Evolutionary conservation across 352 stramenopile genomes (phyloP).

Genomic region (Globisporangium cylindrosporum): DNA sequence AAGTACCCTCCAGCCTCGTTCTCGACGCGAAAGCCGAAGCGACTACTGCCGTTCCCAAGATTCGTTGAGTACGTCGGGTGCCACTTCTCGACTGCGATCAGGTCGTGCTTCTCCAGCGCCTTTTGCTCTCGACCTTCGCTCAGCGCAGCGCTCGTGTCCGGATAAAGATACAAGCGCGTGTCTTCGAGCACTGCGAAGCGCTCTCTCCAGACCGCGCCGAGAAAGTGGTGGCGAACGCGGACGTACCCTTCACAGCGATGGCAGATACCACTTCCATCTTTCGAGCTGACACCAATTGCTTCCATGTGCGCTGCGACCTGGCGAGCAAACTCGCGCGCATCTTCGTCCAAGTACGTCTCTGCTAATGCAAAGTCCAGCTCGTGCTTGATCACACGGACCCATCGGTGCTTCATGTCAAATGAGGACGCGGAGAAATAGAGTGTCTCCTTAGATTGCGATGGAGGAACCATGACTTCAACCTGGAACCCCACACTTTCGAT

Average conservation of each 20-base stretch:
- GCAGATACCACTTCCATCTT: not conserved
- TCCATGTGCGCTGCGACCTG: conserved; percentile 43
- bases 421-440: conserved; percentile 42
- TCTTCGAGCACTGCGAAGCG: conserved; percentile 40
- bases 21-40: conserved; percentile 51
- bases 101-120: conserved; percentile 49
- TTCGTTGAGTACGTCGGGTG: conserved; percentile 32
- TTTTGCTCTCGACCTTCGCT: conserved; percentile 21
- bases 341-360: conserved; percentile 56
- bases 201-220: conserved; percentile 53
- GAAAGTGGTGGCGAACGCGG: conserved; percentile 39
- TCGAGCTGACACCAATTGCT: conserved; percentile 9
- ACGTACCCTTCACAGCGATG: conserved; percentile 33
- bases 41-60: conserved; percentile 15
- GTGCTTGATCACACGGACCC: conserved; percentile 54
- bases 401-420: conserved; percentile 35
- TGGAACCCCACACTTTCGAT: conserved; percentile 38
- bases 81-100: conserved; percentile 53
- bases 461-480: conserved; percentile 23
- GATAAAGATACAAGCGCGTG: conserved; percentile 33
- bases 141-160: conserved; percentile 27
- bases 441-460: conserved; percentile 11
- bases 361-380: conserved; percentile 59
- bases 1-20: conserved; percentile 60
- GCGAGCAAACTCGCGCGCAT: conserved; percentile 48